A percentile compares a stretch with the other conserved stretches of the same genome.
phyloP scores from a whole-genome alignment of 495 filamentous ascomycete species.

The Corynascus novoguineensis region DNA sequence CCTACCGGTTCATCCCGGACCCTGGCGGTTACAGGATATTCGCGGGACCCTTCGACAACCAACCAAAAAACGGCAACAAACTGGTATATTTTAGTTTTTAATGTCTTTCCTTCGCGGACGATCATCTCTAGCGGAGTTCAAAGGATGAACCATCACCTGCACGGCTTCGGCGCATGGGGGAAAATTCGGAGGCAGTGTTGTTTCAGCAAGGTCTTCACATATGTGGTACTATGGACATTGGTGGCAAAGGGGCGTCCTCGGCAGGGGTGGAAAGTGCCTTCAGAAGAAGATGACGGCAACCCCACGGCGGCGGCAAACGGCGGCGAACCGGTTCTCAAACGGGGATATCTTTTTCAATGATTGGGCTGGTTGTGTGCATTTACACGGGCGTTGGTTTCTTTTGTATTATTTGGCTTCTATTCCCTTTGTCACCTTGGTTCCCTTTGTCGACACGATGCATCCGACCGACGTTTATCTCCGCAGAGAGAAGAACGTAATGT shows the following conservation, averaged over 20 bases:
- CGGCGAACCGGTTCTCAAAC: background rate
- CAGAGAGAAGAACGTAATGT: slow-evolving; percentile 6
- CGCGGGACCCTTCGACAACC: background rate
- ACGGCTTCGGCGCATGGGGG: slow-evolving; percentile 8
- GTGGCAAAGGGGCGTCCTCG: background rate
- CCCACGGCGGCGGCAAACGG: background rate
- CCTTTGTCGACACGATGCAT: slow-evolving; percentile 14
- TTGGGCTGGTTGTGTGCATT: slow-evolving; percentile 6
- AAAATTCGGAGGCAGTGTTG: slow-evolving; percentile 3
- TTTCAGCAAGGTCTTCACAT: background rate
- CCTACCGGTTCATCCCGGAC: slow-evolving; percentile 11
- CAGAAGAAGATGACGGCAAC: background rate
- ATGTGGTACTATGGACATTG: background rate
- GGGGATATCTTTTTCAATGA: background rate
- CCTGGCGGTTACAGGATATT: slow-evolving; percentile 20
- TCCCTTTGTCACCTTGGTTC: background rate
- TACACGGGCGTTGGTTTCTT: slow-evolving; percentile 7
- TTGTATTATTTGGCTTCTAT: background rate
- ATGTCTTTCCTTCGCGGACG: slow-evolving; percentile 12
- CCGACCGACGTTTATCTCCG: background rate
- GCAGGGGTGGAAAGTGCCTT: background rate
- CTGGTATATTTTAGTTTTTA: slow-evolving; percentile 23
- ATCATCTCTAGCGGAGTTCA: slow-evolving; percentile 9
- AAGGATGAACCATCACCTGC: slow-evolving; percentile 6
- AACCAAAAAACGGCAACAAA: slow-evolving; percentile 5